Base-by-base conservation (phyloP, 139 green algal species). In the Chlorella sorokiniana region DNA sequence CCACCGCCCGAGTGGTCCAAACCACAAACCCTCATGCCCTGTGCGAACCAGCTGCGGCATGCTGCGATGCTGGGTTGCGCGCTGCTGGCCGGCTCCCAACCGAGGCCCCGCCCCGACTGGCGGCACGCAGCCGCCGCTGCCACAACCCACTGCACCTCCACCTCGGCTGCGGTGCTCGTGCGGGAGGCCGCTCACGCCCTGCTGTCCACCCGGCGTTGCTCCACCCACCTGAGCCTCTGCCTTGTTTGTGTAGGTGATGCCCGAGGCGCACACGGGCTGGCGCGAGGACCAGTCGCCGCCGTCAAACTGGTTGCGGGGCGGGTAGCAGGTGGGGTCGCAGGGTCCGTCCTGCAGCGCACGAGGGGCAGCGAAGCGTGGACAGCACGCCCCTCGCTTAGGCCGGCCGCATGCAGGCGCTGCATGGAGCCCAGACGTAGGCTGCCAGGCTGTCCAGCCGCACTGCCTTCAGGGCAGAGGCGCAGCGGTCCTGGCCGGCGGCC, bases 281-380 rank as follows among this genome's bases (percentile, higher is more conserved):
- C 38, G n/a, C 20, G 29, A 48, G 14, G 25, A 23, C 65, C 65
- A 84, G 65, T 84, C 68, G n/a, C 65, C 78, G 23, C 22, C 20
- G 18, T 69, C 44, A 23, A 5, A 23, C 20, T 45, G 20, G 16
- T 5, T 23, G 68, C 65, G 23, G 1, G 62, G 68, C 3, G 78
- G 78, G 78, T 77, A 84, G 44, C 78, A 84, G 40, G 38, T 44
- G n/a, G 42, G 33, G 42, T 48, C 42, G 54, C 78, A 84, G 6
- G 48, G 29, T 16, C 78, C 78, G 29, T 84, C 56, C 62, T 84
- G 59, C 64, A 33, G 4, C 7, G 4, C 11, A 40, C 2, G 42
- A n/a, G 41, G 42, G 6, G 1, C 20, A 1, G 6, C 38, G 64
- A 29, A 31, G 64, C 10, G 33, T 25, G 16, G 64, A 33, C n/a